phyloP scores from a whole-genome alignment of 495 filamentous ascomycete genomes.

The Extremus antarcticus region DNA sequence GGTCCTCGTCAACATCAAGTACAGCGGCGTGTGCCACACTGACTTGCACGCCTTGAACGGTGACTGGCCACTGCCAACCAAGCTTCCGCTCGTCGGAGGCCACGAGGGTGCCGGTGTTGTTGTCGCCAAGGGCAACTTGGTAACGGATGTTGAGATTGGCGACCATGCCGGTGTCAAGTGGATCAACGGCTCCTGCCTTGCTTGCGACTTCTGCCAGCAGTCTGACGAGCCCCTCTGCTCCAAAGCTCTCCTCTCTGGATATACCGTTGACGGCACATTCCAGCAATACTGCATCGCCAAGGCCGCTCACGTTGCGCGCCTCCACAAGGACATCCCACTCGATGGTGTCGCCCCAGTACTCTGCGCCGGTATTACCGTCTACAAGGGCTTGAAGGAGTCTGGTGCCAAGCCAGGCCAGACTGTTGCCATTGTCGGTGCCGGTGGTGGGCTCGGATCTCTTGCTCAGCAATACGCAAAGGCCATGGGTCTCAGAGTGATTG shows the following conservation, averaged over 20 bases:
- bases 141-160: constrained; percentile 58
- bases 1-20: constrained; percentile 84
- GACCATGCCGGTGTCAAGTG: constrained; percentile 83
- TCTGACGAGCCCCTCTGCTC: constrained; percentile 69
- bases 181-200: constrained; percentile 73
- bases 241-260: constrained; percentile 64
- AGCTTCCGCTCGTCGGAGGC: constrained; percentile 82
- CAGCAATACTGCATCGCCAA: constrained; percentile 86
- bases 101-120: constrained; percentile 83
- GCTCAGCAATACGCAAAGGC: constrained; percentile 81
- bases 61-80: constrained; percentile 73
- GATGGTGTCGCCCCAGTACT: constrained; percentile 60
- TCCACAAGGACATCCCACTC: constrained; percentile 63
- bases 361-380: constrained; percentile 85
- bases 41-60: constrained; percentile 51
- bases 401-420: constrained; percentile 61
- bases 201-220: constrained; percentile 69
- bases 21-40: constrained; percentile 88
- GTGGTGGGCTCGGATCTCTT: constrained; percentile 73
- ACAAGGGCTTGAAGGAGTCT: constrained; percentile 85
- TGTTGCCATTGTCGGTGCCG: constrained; percentile 80
- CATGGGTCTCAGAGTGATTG: constrained; percentile 71
- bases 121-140: constrained; percentile 64
- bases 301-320: constrained; percentile 66
- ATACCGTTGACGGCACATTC: constrained; percentile 87